These are phyloP conservation scores for Cornus kousa DNA, from an alignment of 148 eudicot species.

Conservation along the genomic window DNA sequence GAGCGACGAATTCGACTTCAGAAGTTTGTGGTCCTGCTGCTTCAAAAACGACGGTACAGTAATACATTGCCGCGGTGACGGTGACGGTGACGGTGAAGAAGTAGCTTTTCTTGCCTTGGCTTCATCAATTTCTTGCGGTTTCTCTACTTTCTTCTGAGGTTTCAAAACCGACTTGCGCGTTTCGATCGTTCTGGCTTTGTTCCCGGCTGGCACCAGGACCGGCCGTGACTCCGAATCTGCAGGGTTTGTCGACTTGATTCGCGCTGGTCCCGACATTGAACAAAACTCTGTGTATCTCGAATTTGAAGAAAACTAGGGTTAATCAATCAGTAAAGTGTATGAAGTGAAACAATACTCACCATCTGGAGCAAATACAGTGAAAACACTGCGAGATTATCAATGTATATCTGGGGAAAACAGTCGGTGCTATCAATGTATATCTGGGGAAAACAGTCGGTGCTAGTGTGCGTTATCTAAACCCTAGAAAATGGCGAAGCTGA, in stretches of 20 bases:
- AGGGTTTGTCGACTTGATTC: slow-evolving; percentile 47
- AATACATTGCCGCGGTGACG: slow-evolving; percentile 27
- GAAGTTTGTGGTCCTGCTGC: slow-evolving; percentile 36
- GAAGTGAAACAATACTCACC: neutral
- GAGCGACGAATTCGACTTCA: slow-evolving; percentile 60
- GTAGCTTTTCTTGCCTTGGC: slow-evolving; percentile 31
- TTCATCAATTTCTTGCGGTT: slow-evolving; percentile 28
- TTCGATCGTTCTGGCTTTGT: slow-evolving; percentile 51
- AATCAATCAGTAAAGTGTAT: neutral
- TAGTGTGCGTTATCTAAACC: neutral
- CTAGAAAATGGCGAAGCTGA: neutral
- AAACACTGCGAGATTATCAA: neutral
- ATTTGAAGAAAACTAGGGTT: slow-evolving; percentile 8
- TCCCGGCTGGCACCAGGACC: slow-evolving; percentile 66
- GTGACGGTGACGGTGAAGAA: slow-evolving; percentile 42
- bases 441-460: too few species aligned
- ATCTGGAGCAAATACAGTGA: neutral
- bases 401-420: neutral
- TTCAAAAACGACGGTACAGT: slow-evolving; percentile 46
- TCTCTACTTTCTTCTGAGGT: slow-evolving; percentile 37
- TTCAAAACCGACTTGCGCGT: slow-evolving; percentile 43
- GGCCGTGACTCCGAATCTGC: slow-evolving; percentile 48
- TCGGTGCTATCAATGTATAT: neutral
- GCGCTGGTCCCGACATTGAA: slow-evolving; percentile 53
- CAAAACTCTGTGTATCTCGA: slow-evolving; percentile 18